phyloP scores from a whole-genome alignment of 495 filamentous ascomycete species.

The Bacidia gigantensis region DNA sequence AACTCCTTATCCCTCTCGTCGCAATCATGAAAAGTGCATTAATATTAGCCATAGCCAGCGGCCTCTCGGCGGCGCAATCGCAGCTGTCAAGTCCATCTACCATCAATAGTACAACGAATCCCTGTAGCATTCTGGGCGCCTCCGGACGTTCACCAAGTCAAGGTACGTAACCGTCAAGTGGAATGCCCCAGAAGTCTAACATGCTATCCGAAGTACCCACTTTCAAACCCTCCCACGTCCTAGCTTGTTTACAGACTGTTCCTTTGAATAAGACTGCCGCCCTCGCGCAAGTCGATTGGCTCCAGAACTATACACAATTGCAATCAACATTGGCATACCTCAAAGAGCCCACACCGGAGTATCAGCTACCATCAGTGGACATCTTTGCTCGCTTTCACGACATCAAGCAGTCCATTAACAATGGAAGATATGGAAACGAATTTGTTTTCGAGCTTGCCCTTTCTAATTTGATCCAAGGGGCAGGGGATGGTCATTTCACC shows the following conservation, averaged over 20 bases:
- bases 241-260: background rate
- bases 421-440: slow-evolving; percentile 28
- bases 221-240: background rate
- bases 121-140: background rate
- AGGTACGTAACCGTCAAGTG: background rate
- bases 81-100: background rate
- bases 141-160: background rate
- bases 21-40: background rate
- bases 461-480: background rate
- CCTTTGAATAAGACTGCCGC: background rate
- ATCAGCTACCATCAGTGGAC: slow-evolving; percentile 40
- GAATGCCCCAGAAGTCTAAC: background rate
- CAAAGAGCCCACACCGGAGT: slow-evolving; percentile 40
- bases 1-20: no score
- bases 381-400: slow-evolving; percentile 29
- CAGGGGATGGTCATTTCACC: background rate
- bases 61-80: background rate
- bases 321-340: slow-evolving; percentile 43
- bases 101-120: background rate
- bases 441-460: slow-evolving; percentile 30
- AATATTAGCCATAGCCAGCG: background rate
- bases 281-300: background rate
- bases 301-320: slow-evolving; percentile 11
- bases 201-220: background rate
- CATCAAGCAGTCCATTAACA: slow-evolving; percentile 28